Conservation (phyloP, 352 stramenopile genomes). For the Phytophthora europaea region DNA sequence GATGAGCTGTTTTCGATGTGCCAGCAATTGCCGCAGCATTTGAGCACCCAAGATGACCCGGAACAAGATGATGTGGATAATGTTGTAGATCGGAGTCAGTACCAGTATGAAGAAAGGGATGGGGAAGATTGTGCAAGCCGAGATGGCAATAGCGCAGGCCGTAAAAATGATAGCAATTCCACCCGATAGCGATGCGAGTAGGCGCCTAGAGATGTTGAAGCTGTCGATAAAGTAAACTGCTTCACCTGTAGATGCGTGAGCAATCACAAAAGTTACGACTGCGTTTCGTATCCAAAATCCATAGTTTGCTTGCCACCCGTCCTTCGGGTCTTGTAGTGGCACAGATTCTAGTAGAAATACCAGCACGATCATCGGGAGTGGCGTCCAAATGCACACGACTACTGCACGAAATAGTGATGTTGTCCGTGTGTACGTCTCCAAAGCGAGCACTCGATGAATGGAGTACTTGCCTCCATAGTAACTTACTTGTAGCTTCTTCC, state of each 20-base stretch:
- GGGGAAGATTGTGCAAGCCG: neutral
- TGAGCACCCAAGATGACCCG: neutral
- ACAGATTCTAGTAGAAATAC: neutral
- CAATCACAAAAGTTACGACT: conserved; percentile 5
- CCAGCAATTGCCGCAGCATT: neutral
- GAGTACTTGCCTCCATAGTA: neutral
- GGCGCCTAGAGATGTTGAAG: neutral
- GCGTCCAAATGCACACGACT: neutral
- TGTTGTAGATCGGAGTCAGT: neutral
- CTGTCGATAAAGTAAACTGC: neutral
- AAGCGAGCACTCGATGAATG: neutral
- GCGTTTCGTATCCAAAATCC: conserved; percentile 28
- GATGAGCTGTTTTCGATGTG: neutral
- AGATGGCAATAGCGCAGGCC: neutral
- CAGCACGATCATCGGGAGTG: neutral
- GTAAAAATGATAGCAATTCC: neutral
- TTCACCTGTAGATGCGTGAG: neutral
- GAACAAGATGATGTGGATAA: neutral
- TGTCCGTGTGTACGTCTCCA: neutral
- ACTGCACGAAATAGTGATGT: neutral
- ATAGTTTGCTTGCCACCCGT: conserved; percentile 28
- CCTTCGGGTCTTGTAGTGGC: conserved; percentile 17
- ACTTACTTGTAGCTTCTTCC: conserved; percentile 1
- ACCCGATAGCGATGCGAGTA: neutral
- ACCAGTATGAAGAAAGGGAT: neutral